A percentile compares a stretch with the other conserved stretches of the same genome.
phyloP scores from a whole-genome alignment of 2,329 filamentous ascomycete species.

The Botrytis deweyae region DNA sequence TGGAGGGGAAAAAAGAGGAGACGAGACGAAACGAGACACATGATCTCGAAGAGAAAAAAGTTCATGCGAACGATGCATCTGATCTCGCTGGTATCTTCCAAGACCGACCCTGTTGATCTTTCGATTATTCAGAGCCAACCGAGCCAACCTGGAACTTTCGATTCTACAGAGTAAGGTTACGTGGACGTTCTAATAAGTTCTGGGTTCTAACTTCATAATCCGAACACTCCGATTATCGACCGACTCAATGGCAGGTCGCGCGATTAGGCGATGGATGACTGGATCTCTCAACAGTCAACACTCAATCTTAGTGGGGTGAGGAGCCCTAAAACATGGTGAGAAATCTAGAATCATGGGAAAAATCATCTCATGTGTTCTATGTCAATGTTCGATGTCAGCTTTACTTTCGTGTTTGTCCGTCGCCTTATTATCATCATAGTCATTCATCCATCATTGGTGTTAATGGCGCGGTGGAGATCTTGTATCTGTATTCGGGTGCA shows the following conservation, averaged over 20 bases:
- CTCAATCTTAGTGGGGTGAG: background rate
- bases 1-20: no score
- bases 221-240: background rate
- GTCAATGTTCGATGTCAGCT: background rate
- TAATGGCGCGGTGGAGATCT: background rate
- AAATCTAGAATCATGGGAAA: background rate
- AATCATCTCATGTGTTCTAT: background rate
- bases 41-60: background rate
- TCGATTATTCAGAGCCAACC: background rate
- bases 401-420: background rate
- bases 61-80: background rate
- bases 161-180: no score
- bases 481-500: background rate
- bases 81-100: background rate
- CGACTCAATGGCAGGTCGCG: background rate
- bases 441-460: background rate
- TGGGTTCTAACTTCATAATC: background rate
- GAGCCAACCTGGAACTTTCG: no score
- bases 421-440: background rate
- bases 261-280: background rate
- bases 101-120: background rate
- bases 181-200: no score
- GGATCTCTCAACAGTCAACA: background rate
- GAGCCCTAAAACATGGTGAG: background rate
- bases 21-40: background rate